Base-by-base conservation (phyloP, 2,329 filamentous ascomycete species). In the Ophiostoma tasmaniense region DNA sequence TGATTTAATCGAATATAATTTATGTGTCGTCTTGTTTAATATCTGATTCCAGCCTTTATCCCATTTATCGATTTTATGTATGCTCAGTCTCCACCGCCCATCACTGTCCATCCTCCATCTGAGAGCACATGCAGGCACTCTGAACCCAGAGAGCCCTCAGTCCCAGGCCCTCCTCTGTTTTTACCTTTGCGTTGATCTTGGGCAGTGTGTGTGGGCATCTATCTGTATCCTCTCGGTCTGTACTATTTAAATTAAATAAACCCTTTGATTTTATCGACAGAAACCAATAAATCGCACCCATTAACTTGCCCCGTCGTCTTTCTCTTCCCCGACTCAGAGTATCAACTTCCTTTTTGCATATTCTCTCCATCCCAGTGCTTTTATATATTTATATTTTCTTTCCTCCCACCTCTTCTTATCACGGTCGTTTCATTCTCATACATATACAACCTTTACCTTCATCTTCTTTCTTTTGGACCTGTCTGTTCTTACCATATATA, bases 401-500 rank as follows among this genome's bases (percentile, higher is more conserved):
- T 22, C 37, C 33, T 64, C n/a, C 64, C 64, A 45, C 64, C 22
- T 52, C 45, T 30, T 61, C 65, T 59, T 67, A 69, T 67, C 67
- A 69, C 70, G 42, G 62, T 64, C 67, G 33, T 61, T 70, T 68
- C 64, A 45, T n/a, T 45, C n/a, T n/a, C 42, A 39, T 65, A 65
- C 64, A 28, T 67, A 62, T 67, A 67, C 55, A 66, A 66, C 73
- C 68, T 20, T 22, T 37, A 22, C 30, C 61, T 33, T 42, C 62
- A 59, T 72, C 68, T 68, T 69, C 62, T 61, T 61, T 33, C 55
- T 61, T 30, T 61, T 61, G 22, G 25, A 28, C 55, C 55, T 17
- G 13, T 22, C 61, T 8, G 14, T 37, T 65, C 64, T 42, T 65
- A 25, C 64, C 35, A 28, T 65, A 42, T 65, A 65, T 65, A 65